Evolutionary conservation across 164 flowering plant species (phyloP).

Genomic region (Berberis thunbergii): DNA sequence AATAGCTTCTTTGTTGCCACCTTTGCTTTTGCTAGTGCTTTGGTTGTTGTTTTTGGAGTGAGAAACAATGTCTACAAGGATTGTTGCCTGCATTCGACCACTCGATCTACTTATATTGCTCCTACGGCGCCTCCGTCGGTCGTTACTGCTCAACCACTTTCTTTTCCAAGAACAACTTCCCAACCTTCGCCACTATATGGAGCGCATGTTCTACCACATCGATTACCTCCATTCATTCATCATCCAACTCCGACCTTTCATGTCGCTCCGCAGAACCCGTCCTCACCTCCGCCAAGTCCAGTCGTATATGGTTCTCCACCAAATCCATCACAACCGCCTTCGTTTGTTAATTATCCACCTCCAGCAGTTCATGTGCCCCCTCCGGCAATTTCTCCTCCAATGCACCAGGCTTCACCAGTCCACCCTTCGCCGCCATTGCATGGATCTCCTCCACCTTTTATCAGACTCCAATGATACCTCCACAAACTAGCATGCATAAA

Average conservation of each 20-base stretch:
- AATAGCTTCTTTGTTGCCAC: background rate
- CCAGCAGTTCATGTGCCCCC: conserved; percentile 3
- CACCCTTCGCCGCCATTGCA: background rate
- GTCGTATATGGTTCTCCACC: background rate
- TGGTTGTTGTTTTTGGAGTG: background rate
- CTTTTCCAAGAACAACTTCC: background rate
- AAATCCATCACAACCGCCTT: conserved; percentile 6
- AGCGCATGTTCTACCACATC: conserved; percentile 3
- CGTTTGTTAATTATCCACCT: conserved; percentile 7
- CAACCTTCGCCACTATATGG: conserved; percentile 6
- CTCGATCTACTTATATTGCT: conserved; percentile 4
- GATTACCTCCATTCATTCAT: conserved; percentile 4
- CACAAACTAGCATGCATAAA: background rate
- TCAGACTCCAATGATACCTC: background rate
- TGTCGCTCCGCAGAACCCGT: background rate
- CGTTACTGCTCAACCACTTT: conserved; percentile 3
- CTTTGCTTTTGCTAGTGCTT: background rate
- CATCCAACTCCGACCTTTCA: conserved; percentile 3
- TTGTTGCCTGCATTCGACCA: background rate
- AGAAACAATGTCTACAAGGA: background rate
- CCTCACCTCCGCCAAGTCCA: background rate
- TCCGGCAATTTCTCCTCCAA: background rate
- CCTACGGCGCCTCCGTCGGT: conserved; percentile 3
- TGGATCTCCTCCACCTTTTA: conserved; percentile 3
- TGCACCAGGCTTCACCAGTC: background rate